Evolutionary conservation across 805 yeast species (phyloP), one percentile per base, ranked within the genome.

Genomic region (Schwanniomyces polymorphus): DNA sequence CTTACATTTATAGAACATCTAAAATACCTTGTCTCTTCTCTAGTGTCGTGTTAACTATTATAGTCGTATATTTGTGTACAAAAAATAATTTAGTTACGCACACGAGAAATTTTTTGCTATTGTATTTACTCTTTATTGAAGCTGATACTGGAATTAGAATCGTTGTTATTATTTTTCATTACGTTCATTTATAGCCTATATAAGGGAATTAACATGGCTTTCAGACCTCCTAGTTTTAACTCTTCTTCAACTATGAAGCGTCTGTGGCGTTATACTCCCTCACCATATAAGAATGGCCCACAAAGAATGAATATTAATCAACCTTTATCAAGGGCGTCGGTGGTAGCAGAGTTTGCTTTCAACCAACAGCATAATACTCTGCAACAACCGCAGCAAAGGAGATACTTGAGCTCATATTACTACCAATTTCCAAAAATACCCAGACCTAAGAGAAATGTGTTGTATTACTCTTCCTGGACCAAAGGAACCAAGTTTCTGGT

Each of bases 391-490:
- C 43, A 44, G 18, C 52, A 48, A 21, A 27, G 14, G 11, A 52
- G 63, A 26, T 44, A 50, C 42, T 47, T 57, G 14, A 54, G 66
- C 44, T 58, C 54, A 28, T 60, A 62, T 45, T 67, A 61, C 48
- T 75, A 77, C 50, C 68, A 65, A 11, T 78, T 81, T 55, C 84
- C 85, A 1, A 70, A 69, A 52, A 77, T 81, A 43, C 84, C 85
- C 2, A 67, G 84, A 47, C 84, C 86, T 6, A 81, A 78, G 60
- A 63, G 84, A 52, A 77, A 75, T 44, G 76, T 74, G 0, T 68
- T 79, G 40, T 79, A 80, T 59, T 79, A 80, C 61, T 73, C 76
- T 41, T 64, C 74, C 17, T 75, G 79, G 65, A 60, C 72, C 49
- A 58, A 58, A 56, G 56, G 67, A 54, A 23, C 60, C 48, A 56